Evolutionary conservation across 148 eudicot species (phyloP).

Genomic region (Rhododendron griersonianum): DNA sequence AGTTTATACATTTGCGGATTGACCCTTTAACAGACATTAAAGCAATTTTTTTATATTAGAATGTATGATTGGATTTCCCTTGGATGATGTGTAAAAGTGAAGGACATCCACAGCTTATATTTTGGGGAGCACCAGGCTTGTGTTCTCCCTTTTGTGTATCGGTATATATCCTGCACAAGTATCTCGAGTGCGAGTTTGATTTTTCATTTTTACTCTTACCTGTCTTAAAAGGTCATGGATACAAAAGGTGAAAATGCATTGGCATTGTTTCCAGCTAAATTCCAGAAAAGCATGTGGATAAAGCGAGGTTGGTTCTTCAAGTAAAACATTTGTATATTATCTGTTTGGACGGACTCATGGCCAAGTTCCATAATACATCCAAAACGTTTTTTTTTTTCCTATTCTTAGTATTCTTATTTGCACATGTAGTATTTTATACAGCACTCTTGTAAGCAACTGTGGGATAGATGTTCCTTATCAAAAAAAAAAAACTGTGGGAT

Average conservation of each 20-base stretch:
- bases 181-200: background rate
- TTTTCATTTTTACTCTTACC: background rate
- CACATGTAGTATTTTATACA: background rate
- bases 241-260: constrained; percentile 55
- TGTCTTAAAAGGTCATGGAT: constrained; percentile 61
- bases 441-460: background rate
- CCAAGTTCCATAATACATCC: background rate
- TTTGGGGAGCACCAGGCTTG: background rate
- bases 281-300: constrained; percentile 96
- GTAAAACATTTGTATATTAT: background rate
- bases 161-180: background rate
- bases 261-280: constrained; percentile 88
- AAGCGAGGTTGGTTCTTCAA: constrained; percentile 51
- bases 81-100: background rate
- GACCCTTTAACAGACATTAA: no score
- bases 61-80: background rate
- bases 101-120: background rate
- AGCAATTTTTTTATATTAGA: background rate
- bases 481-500: no score
- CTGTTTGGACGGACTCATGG: background rate
- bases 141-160: background rate
- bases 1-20: background rate
- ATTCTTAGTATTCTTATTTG: background rate
- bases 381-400: background rate
- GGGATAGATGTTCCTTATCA: no score